phyloP scores from a whole-genome alignment of 208 protist genomes.

The Strigomonas culicis region DNA sequence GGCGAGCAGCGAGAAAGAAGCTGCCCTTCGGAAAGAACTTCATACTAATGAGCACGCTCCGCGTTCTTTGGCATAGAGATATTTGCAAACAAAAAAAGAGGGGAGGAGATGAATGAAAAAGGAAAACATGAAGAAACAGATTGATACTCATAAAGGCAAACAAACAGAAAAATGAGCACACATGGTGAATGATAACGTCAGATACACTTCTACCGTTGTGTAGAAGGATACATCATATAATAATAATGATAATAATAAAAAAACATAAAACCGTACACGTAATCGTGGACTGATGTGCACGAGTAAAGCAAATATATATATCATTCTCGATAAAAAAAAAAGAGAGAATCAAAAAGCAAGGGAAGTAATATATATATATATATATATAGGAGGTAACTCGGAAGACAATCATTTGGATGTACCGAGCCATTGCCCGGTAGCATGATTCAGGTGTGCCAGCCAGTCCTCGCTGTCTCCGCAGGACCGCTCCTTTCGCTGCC shows the following conservation, averaged over 20 bases:
- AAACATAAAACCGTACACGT: not conserved
- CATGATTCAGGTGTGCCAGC: too few relatives aligned
- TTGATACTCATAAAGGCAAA: not conserved
- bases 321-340: not conserved
- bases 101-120: not conserved
- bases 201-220: not conserved
- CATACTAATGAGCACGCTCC: too few relatives aligned
- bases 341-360: not conserved
- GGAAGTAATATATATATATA: too few relatives aligned
- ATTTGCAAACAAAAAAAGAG: not conserved
- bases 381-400: too few relatives aligned
- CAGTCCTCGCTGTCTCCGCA: too few relatives aligned
- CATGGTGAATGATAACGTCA: not conserved
- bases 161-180: not conserved
- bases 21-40: too few relatives aligned
- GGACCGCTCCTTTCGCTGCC: too few relatives aligned
- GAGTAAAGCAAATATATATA: not conserved
- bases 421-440: too few relatives aligned
- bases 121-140: not conserved
- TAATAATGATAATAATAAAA: conserved; percentile 1
- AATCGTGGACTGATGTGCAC: not conserved
- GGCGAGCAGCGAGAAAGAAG: too few relatives aligned
- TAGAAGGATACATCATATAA: not conserved
- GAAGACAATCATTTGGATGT: too few relatives aligned
- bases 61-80: too few relatives aligned